Evolutionary conservation across 352 stramenopile species (phyloP), one percentile per base, ranked within the genome.

Genomic region (Pythium dissotocum): DNA sequence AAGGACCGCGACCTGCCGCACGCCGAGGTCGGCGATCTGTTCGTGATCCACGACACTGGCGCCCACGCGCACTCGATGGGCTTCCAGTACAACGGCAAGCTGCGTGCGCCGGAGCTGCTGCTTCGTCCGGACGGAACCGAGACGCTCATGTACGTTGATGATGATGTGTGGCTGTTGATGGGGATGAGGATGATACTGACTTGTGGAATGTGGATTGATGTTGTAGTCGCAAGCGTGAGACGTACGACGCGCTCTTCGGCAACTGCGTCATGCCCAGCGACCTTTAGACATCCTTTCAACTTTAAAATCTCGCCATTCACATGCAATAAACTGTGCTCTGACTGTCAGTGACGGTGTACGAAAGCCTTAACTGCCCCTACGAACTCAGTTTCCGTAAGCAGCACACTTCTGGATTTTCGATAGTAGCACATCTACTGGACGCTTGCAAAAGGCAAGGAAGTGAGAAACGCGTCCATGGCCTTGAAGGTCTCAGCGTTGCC

Each of bases 71-170:
- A 97, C 77, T 96, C 88, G 69, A 97, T 97, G 90, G 90, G 90
- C 32, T 97, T 97, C 71, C 90, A 97, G 76, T 97, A 97, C 85
- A 97, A 97, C 58, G 90, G 90, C 70, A 97, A 97, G 66, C 79
- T 97, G 56, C 87, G 90, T 21, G 88, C 90, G 7, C 89, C 90
- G n/a, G 90, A 97, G 65, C 75, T 97, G 38, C 83, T 97, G 6
- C 67, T 94, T 44, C 81, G 83, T 6, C 49, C 77, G 4, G 72
- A 90, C 63, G 83, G 81, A 58, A 61, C 61, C 33, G 75, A 84
- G 44, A 73, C 79, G 33, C 84, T 94, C 76, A 94, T 94, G 85
- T 93, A 79, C 57, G 77, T 73, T 32, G 8, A 57, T 40, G 8
- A 60, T 56, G 65, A 26, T 63, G 40, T 26, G 26, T 32, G 12